Percentiles rank a stretch among this genome's conserved stretches.
Conservation (phyloP, 2,329 filamentous ascomycete species). For the Tolypocladium tropicale region DNA sequence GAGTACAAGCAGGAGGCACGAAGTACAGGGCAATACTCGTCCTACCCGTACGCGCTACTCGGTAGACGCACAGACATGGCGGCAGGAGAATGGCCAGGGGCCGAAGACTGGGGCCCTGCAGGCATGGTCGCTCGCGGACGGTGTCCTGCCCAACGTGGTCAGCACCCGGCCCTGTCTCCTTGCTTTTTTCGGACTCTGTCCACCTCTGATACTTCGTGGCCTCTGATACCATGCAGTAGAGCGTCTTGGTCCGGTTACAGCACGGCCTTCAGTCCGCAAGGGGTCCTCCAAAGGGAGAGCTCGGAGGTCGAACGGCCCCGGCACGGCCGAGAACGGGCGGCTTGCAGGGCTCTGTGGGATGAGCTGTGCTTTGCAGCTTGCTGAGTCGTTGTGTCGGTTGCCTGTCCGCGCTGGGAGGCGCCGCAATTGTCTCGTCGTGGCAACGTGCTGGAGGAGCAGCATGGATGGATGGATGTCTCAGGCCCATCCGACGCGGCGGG, state of each 20-base stretch:
- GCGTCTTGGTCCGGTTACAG: background rate
- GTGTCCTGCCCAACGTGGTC: background rate
- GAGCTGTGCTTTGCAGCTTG: background rate
- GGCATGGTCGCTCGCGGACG: background rate
- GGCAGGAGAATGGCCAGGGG: background rate
- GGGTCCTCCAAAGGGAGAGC: background rate
- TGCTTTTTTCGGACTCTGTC: background rate
- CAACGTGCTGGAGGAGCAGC: background rate
- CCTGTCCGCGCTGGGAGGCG: background rate
- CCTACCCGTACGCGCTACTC: too few species aligned
- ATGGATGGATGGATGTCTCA: background rate
- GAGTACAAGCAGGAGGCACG: too few species aligned
- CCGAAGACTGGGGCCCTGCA: background rate
- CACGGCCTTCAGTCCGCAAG: background rate
- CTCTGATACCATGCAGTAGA: background rate
- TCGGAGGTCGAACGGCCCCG: background rate
- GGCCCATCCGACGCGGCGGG: background rate
- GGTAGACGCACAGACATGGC: background rate
- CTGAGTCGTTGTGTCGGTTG: background rate
- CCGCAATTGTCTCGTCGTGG: background rate
- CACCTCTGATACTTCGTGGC: background rate
- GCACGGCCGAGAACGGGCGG: background rate
- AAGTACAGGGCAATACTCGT: too few species aligned
- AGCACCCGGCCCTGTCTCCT: background rate
- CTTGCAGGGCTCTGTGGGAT: background rate